Evolutionary conservation across 2,329 filamentous ascomycete genomes (phyloP), one percentile per base, ranked within the genome.

Genomic region (Teratosphaeria epicoccoides): DNA sequence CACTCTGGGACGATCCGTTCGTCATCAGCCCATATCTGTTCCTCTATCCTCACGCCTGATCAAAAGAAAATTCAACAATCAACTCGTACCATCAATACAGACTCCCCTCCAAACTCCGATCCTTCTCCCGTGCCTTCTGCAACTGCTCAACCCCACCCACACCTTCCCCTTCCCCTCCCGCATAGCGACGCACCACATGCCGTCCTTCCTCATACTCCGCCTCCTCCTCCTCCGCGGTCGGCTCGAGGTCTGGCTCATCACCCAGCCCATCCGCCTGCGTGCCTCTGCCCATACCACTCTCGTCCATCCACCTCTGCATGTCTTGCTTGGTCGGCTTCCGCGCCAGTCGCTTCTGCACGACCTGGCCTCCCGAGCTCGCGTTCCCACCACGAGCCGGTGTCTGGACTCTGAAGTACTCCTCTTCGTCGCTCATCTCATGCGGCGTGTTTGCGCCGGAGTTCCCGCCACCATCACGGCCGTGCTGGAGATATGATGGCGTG

Each of bases 281-380:
- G 1, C 73, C 73, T 2, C 55, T 58, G 0, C 70, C 70, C 73
- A 77, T 76, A 1, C 74, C 74, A 25, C 70, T 73, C 56, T 76
- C 71, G 17, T 65, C 63, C 47, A 68, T 68, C 74, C 74, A 76
- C 14, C 59, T 60, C 55, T 68, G 61, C 24, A 68, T 61, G 33
- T 70, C 66, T 29, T 68, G 58, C 11, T 55, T 57, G 6, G 66
- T 69, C 0, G 67, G 58, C 49, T 70, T 70, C 48, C 82, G 75
- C 63, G 79, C 77, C n/a, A 68, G 70, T 37, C 58, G 57, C 49
- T 62, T 63, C 50, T 62, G 62, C 47, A 63, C 56, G 6, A 58
- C 52, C 57, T 47, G 25, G 14, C 7, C 5, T 26, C 6, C 14
- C 6, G 46, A 24, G n/a, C n/a, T n/a, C n/a, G n/a, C n/a, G n/a